A percentile compares a stretch with the other conserved stretches of the same genome.
Evolutionary conservation across 805 yeast genomes (phyloP).

Genomic region (Ogataea wickerhamii): DNA sequence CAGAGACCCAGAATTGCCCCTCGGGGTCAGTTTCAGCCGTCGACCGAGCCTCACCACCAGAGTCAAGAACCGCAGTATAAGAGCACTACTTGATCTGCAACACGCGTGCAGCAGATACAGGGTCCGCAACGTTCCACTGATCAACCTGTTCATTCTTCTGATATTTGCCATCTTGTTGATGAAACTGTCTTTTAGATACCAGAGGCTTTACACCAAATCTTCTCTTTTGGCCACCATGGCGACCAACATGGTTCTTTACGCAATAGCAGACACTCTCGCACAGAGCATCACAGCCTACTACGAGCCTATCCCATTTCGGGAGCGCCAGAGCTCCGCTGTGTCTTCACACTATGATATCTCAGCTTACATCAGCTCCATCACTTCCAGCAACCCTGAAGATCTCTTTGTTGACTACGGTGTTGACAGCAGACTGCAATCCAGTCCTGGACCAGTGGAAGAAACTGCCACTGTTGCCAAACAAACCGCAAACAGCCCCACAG

Average conservation of each 20-base stretch:
- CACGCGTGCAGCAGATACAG: slow-evolving; percentile 16
- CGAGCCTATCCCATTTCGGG: slow-evolving; percentile 9
- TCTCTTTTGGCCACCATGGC: slow-evolving; percentile 75
- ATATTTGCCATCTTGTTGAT: slow-evolving; percentile 47
- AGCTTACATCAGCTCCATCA: slow-evolving; percentile 17
- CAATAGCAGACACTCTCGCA: slow-evolving; percentile 89
- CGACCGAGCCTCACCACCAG: not conserved
- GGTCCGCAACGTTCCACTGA: slow-evolving; percentile 48
- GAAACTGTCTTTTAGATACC: slow-evolving; percentile 55
- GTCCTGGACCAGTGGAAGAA: not conserved
- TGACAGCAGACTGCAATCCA: slow-evolving; percentile 6
- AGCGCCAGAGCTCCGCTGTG: slow-evolving; percentile 12
- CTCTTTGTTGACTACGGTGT: slow-evolving; percentile 36
- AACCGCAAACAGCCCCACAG: slow-evolving; percentile 4
- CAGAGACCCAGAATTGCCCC: not conserved
- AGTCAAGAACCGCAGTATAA: not conserved
- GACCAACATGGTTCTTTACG: slow-evolving; percentile 77
- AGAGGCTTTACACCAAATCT: slow-evolving; percentile 55
- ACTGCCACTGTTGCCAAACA: not conserved
- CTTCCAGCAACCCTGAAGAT: slow-evolving; percentile 18
- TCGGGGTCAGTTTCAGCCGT: not conserved
- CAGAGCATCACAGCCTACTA: slow-evolving; percentile 53
- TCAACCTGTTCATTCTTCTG: slow-evolving; percentile 52
- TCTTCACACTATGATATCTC: slow-evolving; percentile 19
- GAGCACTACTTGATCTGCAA: slow-evolving; percentile 5